Evolutionary conservation across 164 flowering plant genomes (phyloP), one percentile per base, ranked within the genome.

Genomic region (Dillenia turbinata): DNA sequence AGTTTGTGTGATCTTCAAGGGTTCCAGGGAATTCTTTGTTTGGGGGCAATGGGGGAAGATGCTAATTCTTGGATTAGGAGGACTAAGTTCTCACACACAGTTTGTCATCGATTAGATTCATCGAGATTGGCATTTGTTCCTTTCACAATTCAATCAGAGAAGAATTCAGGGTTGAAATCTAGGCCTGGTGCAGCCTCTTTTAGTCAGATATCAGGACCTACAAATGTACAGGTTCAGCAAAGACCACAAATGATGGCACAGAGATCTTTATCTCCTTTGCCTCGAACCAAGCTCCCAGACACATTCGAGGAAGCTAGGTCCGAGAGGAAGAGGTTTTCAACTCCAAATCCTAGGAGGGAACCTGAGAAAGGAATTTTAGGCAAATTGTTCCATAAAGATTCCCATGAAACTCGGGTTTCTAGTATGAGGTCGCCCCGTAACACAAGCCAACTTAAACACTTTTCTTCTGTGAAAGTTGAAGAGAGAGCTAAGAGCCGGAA

Each of bases 61-160:
- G 70, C 67, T 62, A 74, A 49, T 70, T 92, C 98, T 65, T 89
- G 92, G 98, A 66, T 92, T 0, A 85, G 95, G 74, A 85, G 96
- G 71, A 77, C 87, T n/a, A 92, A 86, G 12, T 92, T 79, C 58
- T 86, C 96, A 46, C 84, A 84, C 55, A 84, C 96, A 0, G 76
- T 86, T 49, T 87, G 71, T 70, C 85, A 86, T 63, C 70, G 96
- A 26, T 66, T 78, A 56, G 90, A 87, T 63, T 59, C 84, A 0
- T 67, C 80, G 2, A 74, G 69, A 51, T 66, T 81, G 69, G 73
- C 68, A 47, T 65, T 81, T 5, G 1, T 77, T 57, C 75, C 86
- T 12, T 17, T 81, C n/a, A 43, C 59, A 16, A 9, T 79, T 40
- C 66, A 68, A 17, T 66, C 56, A 8, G 73, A 76, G 0, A 17